Conservation (phyloP, 1,284 basidiomycete species). For the Fomitopsis palustris region DNA sequence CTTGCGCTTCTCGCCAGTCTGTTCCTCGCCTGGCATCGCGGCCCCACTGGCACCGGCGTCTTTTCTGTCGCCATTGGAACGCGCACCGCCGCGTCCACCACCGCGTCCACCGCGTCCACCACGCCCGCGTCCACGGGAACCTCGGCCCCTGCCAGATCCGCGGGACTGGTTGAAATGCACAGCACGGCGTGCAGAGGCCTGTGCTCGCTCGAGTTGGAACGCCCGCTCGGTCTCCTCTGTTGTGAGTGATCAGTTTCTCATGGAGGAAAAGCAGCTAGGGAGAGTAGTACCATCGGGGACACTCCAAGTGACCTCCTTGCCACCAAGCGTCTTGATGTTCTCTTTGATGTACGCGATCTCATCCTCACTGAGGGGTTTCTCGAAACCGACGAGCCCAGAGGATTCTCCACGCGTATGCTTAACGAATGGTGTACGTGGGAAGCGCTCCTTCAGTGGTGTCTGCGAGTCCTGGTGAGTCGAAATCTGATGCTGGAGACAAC, state of each 20-base stretch:
- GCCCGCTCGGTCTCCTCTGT: slow-evolving; percentile 60
- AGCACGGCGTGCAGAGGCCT: slow-evolving; percentile 53
- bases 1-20: slow-evolving; percentile 68
- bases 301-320: slow-evolving; percentile 58
- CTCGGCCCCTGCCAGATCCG: slow-evolving; percentile 36
- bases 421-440: slow-evolving; percentile 71
- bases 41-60: slow-evolving; percentile 21
- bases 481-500: slow-evolving; percentile 16
- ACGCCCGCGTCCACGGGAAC: slow-evolving; percentile 39
- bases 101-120: slow-evolving; percentile 42
- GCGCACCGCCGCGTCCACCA: slow-evolving; percentile 28
- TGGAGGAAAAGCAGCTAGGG: neutral
- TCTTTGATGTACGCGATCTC: slow-evolving; percentile 64
- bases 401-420: slow-evolving; percentile 60
- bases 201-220: slow-evolving; percentile 71
- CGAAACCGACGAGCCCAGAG: slow-evolving; percentile 42
- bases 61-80: slow-evolving; percentile 29
- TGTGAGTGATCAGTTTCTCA: slow-evolving; percentile 3
- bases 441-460: slow-evolving; percentile 77
- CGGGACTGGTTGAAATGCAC: slow-evolving; percentile 27
- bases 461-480: slow-evolving; percentile 25
- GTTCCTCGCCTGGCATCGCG: slow-evolving; percentile 27
- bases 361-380: slow-evolving; percentile 62
- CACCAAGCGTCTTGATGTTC: slow-evolving; percentile 57
- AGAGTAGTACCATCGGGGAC: slow-evolving; percentile 51